Percentiles rank a stretch among this genome's conserved stretches.
phyloP scores from a whole-genome alignment of 192 early-diverging fungal species.

The Umbelopsis ramanniana region DNA sequence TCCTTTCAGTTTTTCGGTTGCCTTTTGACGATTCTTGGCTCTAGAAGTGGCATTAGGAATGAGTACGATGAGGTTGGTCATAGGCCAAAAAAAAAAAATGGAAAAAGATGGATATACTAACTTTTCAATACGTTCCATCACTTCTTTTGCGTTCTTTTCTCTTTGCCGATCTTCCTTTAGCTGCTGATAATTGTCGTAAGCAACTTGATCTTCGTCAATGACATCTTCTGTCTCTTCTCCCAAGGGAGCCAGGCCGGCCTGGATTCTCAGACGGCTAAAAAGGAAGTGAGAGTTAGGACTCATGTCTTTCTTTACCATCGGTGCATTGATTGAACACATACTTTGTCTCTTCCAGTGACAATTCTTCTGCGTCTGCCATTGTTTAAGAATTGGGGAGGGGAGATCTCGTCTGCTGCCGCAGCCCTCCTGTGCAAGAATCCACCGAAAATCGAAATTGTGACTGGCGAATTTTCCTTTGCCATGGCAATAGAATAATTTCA shows the following conservation, averaged over 20 bases:
- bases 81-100: neutral
- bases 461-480: neutral
- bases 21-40: conserved; percentile 51
- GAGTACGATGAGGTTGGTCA: no score
- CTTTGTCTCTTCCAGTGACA: conserved; percentile 61
- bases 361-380: conserved; percentile 39
- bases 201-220: conserved; percentile 46
- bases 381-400: neutral
- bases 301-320: no score
- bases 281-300: neutral
- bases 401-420: neutral
- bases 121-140: conserved; percentile 61
- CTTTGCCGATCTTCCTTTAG: conserved; percentile 56
- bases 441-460: neutral
- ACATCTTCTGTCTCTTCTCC: conserved; percentile 38
- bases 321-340: conserved; percentile 20
- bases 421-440: no score
- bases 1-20: conserved; percentile 60
- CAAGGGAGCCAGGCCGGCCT: conserved; percentile 55
- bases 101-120: conserved; percentile 30
- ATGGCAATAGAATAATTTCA: no score
- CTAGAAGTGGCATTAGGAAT: conserved; percentile 22
- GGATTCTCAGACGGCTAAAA: conserved; percentile 54
- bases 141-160: conserved; percentile 50
- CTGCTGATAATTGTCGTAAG: conserved; percentile 61